Evolutionary conservation across 768 basidiomycete genomes (phyloP), one percentile per base, ranked within the genome.

Genomic region (Lentinula aciculospora): DNA sequence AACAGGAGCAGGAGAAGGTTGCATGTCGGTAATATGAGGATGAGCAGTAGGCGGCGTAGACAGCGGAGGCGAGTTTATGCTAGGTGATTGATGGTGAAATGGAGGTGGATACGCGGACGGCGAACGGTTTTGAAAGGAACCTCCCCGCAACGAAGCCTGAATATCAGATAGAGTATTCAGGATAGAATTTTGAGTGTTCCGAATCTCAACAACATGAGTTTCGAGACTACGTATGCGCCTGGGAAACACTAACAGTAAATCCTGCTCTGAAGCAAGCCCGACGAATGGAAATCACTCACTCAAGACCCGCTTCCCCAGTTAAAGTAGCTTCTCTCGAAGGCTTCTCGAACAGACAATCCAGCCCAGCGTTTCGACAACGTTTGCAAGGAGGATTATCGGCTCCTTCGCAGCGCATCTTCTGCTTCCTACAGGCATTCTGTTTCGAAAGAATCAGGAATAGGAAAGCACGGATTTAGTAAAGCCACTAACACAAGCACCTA

Each of bases 361-460:
- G 78, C 2, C 92, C 90, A 19, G 89, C 87, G 65, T 93, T 89
- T 31, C 91, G 81, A 73, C 95, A 98, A 44, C 95, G 84, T 65
- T 89, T 86, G 72, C 95, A 98, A n/a, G 95, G 95, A 25, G 95
- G 94, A 65, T 92, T 94, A 69, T 97, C 95, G 15, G 94, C 95
- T 1, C 93, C 94, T 70, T 95, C 93, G 68, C 94, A 98, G 64
- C 94, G 81, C 95, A 97, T 97, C 76, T 97, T 97, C 78, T 95
- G 94, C 67, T 93, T 91, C 64, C 94, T 79, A 71, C 94, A 96
- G 17, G 93, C 91, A 84, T 95, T 95, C 92, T 94, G 61, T 36
- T 23, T 32, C n/a, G 4, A 70, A 63, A 66, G 61, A 59, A 47
- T 58, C 29, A 48, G 55, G 15, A 57, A 34, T 31, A 45, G 47